Conservation (phyloP, 179 eudicot species). For the Beta macrorhiza region DNA sequence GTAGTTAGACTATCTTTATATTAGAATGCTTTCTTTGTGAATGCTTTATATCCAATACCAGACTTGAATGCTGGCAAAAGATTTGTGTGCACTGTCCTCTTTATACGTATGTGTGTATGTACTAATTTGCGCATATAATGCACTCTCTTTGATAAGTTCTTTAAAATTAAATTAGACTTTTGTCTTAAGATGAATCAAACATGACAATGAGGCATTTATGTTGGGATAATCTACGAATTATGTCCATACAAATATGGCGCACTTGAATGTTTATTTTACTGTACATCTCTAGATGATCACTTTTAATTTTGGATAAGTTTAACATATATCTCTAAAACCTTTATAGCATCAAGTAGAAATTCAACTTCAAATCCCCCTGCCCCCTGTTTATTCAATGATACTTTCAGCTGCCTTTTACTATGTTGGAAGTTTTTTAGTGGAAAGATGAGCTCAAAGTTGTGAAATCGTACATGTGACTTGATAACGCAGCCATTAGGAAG, state of each 20-base stretch:
- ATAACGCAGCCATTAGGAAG: background rate
- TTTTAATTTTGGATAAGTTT: background rate
- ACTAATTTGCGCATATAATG: too few species aligned
- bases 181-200: too few species aligned
- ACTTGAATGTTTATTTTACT: background rate
- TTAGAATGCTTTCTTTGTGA: too few species aligned
- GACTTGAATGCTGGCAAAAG: too few species aligned
- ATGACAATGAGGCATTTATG: background rate
- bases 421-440: background rate
- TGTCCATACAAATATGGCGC: background rate
- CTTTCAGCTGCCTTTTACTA: background rate
- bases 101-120: too few species aligned
- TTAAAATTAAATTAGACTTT: too few species aligned
- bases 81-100: too few species aligned
- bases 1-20: too few species aligned
- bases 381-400: background rate
- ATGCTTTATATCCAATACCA: too few species aligned
- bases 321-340: background rate
- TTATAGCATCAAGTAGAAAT: background rate
- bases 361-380: background rate
- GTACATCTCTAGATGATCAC: background rate
- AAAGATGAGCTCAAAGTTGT: background rate
- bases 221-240: background rate
- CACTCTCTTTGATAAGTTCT: too few species aligned
- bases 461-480: background rate